Evolutionary conservation across 805 yeast genomes (phyloP).

Genomic region (Ogataea trehalophila): DNA sequence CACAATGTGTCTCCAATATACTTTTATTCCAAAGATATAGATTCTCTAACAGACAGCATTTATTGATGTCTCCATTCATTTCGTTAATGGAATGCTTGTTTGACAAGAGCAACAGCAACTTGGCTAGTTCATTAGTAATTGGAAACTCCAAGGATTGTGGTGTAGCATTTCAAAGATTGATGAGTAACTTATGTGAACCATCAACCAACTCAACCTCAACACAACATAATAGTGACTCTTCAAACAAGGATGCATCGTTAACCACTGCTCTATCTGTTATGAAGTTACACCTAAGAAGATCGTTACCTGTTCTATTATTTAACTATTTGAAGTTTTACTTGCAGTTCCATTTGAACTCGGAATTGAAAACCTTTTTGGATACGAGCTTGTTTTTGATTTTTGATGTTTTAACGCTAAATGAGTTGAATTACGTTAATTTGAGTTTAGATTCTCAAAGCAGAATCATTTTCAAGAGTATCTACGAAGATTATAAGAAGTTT

Average conservation of each 20-base stretch:
- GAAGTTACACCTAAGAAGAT: conserved; percentile 58
- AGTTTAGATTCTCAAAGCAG: conserved; percentile 68
- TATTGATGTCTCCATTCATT: conserved; percentile 46
- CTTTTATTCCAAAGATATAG: conserved; percentile 66
- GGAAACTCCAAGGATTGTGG: conserved; percentile 35
- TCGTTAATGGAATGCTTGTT: conserved; percentile 46
- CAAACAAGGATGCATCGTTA: conserved; percentile 30
- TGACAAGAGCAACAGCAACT: conserved; percentile 13
- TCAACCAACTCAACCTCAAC: conserved; percentile 27
- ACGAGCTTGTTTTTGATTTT: conserved; percentile 59
- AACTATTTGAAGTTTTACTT: conserved; percentile 55
- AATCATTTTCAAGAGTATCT: conserved; percentile 59
- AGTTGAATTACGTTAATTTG: conserved; percentile 56
- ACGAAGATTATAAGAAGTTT: conserved; percentile 64
- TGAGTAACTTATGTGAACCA: conserved; percentile 75
- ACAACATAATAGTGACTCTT: not conserved
- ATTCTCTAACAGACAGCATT: conserved; percentile 67
- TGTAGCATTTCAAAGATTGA: conserved; percentile 47
- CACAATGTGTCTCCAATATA: conserved; percentile 48
- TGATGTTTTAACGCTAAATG: conserved; percentile 64
- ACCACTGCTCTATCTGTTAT: conserved; percentile 51
- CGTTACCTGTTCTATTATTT: conserved; percentile 53
- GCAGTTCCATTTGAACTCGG: conserved; percentile 40
- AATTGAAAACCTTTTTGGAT: conserved; percentile 44
- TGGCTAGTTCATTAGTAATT: not conserved